phyloP scores from a whole-genome alignment of 306 rosid species.

The Cicer bijugum region DNA sequence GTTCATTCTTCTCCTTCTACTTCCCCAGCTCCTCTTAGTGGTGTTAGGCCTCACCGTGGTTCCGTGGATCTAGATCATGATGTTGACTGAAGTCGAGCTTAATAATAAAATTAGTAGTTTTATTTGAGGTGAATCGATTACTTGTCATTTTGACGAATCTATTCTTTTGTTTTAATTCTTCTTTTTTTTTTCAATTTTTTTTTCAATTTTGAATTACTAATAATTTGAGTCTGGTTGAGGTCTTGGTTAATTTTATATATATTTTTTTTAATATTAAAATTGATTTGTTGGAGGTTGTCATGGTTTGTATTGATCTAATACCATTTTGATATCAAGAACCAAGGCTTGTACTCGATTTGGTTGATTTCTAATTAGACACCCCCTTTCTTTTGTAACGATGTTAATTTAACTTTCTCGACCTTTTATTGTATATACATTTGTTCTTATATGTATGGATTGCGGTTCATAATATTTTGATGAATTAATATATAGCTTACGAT shows the following conservation, averaged over 20 bases:
- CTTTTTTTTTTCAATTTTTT: not conserved
- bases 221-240: conserved; percentile 34
- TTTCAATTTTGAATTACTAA: conserved; percentile 30
- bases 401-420: not conserved
- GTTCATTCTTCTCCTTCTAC: conserved; percentile 45
- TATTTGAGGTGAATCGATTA: conserved; percentile 25
- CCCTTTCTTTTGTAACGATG: conserved; percentile 27
- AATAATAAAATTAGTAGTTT: conserved; percentile 5
- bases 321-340: conserved; percentile 13
- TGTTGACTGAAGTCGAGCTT: conserved; percentile 15
- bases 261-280: not conserved
- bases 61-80: conserved; percentile 37
- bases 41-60: conserved; percentile 19
- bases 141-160: not conserved
- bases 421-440: not conserved
- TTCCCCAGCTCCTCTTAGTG: conserved; percentile 24
- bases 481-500: too few relatives aligned
- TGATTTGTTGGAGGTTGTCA: not conserved
- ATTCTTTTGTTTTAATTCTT: not conserved
- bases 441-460: not conserved
- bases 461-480: not conserved
- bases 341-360: conserved; percentile 23
- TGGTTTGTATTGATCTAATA: conserved; percentile 29
- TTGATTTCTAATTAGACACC: conserved; percentile 18
- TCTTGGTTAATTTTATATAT: not conserved